Evolutionary conservation across 2,329 filamentous ascomycete genomes (phyloP), one percentile per base, ranked within the genome.

Genomic region (Paecilomyces niveus): DNA sequence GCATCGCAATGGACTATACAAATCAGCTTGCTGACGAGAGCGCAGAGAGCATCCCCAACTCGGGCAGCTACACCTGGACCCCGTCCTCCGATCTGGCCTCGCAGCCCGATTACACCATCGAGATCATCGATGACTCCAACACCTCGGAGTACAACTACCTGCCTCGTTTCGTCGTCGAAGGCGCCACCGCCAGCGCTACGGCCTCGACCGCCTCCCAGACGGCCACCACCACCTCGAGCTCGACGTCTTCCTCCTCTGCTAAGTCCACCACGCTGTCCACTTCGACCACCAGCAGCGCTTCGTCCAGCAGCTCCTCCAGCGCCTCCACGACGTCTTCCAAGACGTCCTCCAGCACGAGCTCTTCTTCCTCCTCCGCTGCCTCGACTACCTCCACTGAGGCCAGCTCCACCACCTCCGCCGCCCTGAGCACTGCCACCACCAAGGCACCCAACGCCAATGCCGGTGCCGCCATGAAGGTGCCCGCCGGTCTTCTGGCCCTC

Each of bases 61-160:
- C 68, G 53, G 80, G 80, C 58, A 74, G 68, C 61, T 83, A 74
- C 72, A 77, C 75, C 58, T 83, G 81, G 76, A 70, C 69, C 33
- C 74, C 80, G 4, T 73, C 77, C 22, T 58, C 67, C 54, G 64
- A 71, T 58, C 69, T 79, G 58, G 71, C 72, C 53, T 71, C 74
- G 55, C 74, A 77, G 63, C 70, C 70, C 45, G 74, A 79, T 67
- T 84, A 83, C 75, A 79, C 80, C 58, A 71, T 84, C 61, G 74
- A 82, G 67, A 84, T 84, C 65, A 70, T 81, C 66, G 71, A 74
- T 63, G 80, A 81, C 63, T 62, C 63, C 6, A 65, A 83, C 70
- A 54, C 72, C 8, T 59, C 56, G 54, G 66, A 76, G 60, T 73
- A 71, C 69, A 84, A 84, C 76, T 84, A 80, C 75, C 78, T 77